phyloP scores from a whole-genome alignment of 345 rosid species.

The Psidium friedrichsthalianum region DNA sequence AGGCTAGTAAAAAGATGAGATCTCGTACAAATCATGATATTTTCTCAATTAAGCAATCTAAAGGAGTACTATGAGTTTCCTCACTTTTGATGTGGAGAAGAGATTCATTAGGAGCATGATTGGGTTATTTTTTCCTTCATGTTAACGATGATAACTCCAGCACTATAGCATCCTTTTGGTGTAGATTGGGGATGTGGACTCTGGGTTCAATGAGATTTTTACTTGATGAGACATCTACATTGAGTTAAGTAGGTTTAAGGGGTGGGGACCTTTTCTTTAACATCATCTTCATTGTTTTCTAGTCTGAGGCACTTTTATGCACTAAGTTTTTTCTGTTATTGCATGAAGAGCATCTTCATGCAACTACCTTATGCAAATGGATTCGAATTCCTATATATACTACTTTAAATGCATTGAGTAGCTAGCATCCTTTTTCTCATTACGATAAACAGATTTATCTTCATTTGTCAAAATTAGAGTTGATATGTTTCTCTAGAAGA shows the following conservation, averaged over 20 bases:
- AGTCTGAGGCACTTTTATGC: background rate
- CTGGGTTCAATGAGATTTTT: background rate
- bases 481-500: background rate
- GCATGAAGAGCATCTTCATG: background rate
- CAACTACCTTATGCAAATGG: background rate
- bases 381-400: background rate
- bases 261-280: background rate
- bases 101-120: background rate
- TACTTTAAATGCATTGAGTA: background rate
- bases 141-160: background rate
- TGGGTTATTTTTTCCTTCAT: background rate
- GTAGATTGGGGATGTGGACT: background rate
- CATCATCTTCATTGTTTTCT: background rate
- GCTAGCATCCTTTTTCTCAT: background rate
- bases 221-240: background rate
- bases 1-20: background rate
- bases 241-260: background rate
- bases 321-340: background rate
- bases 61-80: background rate
- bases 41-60: background rate
- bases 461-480: background rate
- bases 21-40: background rate
- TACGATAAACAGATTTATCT: background rate
- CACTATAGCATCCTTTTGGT: background rate
- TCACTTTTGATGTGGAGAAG: background rate